phyloP scores from a whole-genome alignment of 306 rosid species.

The Urtica urens region DNA sequence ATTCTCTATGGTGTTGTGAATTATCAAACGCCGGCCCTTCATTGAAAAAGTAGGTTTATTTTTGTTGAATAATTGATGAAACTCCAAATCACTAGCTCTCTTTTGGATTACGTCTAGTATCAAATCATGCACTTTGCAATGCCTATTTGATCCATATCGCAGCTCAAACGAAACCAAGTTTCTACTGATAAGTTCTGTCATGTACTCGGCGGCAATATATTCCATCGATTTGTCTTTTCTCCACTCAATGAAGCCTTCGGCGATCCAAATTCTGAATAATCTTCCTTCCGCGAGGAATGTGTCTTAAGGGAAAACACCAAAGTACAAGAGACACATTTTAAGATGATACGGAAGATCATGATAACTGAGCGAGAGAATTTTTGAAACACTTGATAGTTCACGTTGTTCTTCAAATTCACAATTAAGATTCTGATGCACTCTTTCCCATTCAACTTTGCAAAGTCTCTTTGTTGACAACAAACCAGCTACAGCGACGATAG shows the following conservation, averaged over 20 bases:
- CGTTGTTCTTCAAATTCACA: neutral
- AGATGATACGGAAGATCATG: slow-evolving; percentile 14
- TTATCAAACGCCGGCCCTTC: neutral
- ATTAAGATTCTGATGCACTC: neutral
- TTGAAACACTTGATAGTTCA: neutral
- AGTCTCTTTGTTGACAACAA: slow-evolving; percentile 3
- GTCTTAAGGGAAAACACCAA: slow-evolving; percentile 6
- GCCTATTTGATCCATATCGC: neutral
- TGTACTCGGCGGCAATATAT: neutral
- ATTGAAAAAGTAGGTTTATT: too few relatives aligned
- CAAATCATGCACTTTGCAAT: slow-evolving; percentile 5
- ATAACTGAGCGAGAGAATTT: slow-evolving; percentile 9
- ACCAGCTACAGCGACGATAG: slow-evolving; percentile 9
- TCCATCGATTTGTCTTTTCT: neutral
- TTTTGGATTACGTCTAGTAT: slow-evolving; percentile 6
- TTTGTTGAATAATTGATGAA: neutral
- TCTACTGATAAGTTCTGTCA: neutral
- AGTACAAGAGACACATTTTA: slow-evolving; percentile 11
- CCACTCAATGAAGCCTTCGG: slow-evolving; percentile 7
- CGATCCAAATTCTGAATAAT: slow-evolving; percentile 5
- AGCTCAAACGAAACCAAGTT: neutral
- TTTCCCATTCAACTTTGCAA: slow-evolving; percentile 8
- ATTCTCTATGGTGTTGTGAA: neutral
- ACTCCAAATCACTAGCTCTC: neutral
- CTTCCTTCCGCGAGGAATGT: neutral